Conservation (phyloP, 768 basidiomycete genomes). For the Trametes gibbosa region DNA sequence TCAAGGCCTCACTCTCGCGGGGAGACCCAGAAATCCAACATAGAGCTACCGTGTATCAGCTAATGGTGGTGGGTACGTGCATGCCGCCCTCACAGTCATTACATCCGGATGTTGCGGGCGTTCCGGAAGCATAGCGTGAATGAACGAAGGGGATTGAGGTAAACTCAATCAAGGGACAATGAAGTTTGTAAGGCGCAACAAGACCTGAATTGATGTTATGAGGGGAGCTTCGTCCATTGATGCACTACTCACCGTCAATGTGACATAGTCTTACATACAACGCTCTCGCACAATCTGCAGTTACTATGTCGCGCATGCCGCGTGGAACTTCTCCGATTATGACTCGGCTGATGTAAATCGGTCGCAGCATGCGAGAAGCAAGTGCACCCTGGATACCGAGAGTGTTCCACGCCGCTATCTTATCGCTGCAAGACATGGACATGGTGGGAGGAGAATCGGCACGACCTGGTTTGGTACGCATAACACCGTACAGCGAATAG, state of each 20-base stretch:
- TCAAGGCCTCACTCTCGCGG: slow-evolving; percentile 57
- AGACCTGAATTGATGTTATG: slow-evolving; percentile 36
- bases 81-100: slow-evolving; percentile 56
- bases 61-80: background rate
- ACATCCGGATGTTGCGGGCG: slow-evolving; percentile 44
- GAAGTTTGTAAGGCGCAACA: slow-evolving; percentile 46
- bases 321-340: slow-evolving; percentile 70
- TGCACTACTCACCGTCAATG: slow-evolving; percentile 38
- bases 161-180: slow-evolving; percentile 53
- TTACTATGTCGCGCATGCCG: slow-evolving; percentile 39
- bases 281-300: slow-evolving; percentile 66
- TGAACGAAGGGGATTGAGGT: slow-evolving; percentile 59
- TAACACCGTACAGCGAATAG: slow-evolving; percentile 67
- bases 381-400: slow-evolving; percentile 87
- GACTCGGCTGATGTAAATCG: slow-evolving; percentile 63
- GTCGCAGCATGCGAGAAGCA: slow-evolving; percentile 49
- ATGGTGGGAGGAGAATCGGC: slow-evolving; percentile 82
- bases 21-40: slow-evolving; percentile 62
- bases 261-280: slow-evolving; percentile 54
- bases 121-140: slow-evolving; percentile 40
- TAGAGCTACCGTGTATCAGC: slow-evolving; percentile 46
- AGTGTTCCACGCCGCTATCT: slow-evolving; percentile 84
- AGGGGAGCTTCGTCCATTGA: background rate
- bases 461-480: slow-evolving; percentile 93
- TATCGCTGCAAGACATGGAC: slow-evolving; percentile 94